Conservation (phyloP, 331 rosid genomes). For the Malus hybrid region DNA sequence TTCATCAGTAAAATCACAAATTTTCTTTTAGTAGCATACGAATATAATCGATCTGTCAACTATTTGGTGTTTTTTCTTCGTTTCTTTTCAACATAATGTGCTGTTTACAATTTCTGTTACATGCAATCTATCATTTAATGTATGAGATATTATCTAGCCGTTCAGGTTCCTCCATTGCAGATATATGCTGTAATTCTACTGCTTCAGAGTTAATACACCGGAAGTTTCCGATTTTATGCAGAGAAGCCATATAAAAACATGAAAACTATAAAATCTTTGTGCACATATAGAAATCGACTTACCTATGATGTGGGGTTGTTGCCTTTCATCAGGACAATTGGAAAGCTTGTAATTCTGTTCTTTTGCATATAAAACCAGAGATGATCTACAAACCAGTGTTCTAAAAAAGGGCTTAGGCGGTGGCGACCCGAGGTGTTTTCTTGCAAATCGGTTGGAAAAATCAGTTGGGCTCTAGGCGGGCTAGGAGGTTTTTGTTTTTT, state of each 20-base stretch:
- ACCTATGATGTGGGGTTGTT: background rate
- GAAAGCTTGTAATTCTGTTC: background rate
- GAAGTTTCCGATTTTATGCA: background rate
- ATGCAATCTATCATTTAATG: too few relatives aligned
- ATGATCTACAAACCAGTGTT: background rate
- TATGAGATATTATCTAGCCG: too few relatives aligned
- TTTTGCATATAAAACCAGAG: background rate
- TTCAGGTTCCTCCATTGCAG: background rate
- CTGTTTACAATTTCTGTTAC: too few relatives aligned
- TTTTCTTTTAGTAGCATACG: background rate
- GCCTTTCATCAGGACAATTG: background rate
- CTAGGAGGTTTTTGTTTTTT: rapidly evolving
- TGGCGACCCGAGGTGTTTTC: too few relatives aligned
- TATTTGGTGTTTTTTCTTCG: background rate
- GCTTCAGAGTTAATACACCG: background rate
- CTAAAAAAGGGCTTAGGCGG: too few relatives aligned
- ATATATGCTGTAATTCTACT: background rate
- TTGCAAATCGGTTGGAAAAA: too few relatives aligned
- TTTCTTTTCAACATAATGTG: too few relatives aligned
- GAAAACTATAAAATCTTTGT: background rate
- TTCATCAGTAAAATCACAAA: background rate
- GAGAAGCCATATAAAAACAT: background rate
- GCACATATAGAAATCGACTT: background rate
- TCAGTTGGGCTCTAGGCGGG: too few relatives aligned
- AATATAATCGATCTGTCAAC: background rate